Evolutionary conservation across 768 basidiomycete species (phyloP).

Genomic region (Boletus pseudopeckii): DNA sequence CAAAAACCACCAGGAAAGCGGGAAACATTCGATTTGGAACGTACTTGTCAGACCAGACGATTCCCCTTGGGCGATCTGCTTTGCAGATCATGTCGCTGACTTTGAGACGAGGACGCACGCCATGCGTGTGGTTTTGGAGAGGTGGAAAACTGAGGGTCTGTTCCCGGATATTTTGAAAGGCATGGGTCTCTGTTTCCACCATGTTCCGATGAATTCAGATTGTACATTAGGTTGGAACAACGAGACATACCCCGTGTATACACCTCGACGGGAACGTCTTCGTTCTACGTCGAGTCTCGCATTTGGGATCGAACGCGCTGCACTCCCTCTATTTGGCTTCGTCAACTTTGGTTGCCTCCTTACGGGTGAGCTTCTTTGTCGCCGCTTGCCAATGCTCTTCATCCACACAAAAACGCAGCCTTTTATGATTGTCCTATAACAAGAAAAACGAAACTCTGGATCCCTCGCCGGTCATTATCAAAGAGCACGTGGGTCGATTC

Average conservation of each 20-base stretch:
- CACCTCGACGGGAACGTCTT: constrained; percentile 9
- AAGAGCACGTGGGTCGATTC: constrained; percentile 38
- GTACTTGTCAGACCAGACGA: constrained; percentile 13
- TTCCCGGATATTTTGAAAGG: constrained; percentile 24
- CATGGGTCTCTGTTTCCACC: neutral
- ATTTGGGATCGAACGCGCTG: constrained; percentile 43
- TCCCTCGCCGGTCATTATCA: constrained; percentile 38
- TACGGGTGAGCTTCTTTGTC: constrained; percentile 28
- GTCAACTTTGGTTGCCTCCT: constrained; percentile 43
- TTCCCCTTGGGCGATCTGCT: constrained; percentile 21
- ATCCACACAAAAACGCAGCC: constrained; percentile 19
- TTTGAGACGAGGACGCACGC: constrained; percentile 13
- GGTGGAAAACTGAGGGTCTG: constrained; percentile 15
- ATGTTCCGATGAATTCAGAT: neutral
- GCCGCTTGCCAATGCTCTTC: neutral
- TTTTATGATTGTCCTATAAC: constrained; percentile 33
- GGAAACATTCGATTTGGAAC: constrained; percentile 15
- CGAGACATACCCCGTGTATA: constrained; percentile 26
- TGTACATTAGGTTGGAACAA: constrained; percentile 21
- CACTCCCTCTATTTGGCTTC: constrained; percentile 43
- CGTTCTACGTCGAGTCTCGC: constrained; percentile 14
- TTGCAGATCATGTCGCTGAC: constrained; percentile 17
- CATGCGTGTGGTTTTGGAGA: constrained; percentile 8
- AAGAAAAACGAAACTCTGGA: constrained; percentile 34
- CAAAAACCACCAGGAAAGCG: constrained; percentile 2